These are phyloP conservation scores for Colletotrichum abscissum DNA, from an alignment of 2,329 filamentous ascomycete genomes.

Conservation along the genomic window DNA sequence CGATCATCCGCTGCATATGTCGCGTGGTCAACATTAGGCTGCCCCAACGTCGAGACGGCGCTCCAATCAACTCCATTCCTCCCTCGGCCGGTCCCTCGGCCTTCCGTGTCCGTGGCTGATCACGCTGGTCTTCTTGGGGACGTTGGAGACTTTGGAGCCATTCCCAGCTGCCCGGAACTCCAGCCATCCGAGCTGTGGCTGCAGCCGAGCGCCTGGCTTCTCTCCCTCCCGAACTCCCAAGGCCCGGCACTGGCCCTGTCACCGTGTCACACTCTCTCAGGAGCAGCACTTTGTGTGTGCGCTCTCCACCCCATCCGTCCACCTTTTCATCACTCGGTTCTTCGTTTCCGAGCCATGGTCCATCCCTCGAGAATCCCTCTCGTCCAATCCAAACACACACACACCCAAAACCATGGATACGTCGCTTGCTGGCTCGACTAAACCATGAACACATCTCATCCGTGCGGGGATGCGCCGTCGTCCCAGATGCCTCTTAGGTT, in stretches of 20 bases:
- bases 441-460: conserved; percentile 22
- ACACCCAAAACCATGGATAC: no score
- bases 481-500: conserved; percentile 1
- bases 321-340: conserved; percentile 10
- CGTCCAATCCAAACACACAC: conserved; percentile 7
- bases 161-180: conserved; percentile 35
- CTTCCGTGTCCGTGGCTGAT: conserved; percentile 34
- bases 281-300: neutral
- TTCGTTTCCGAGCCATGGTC: conserved; percentile 27
- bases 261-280: neutral
- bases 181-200: conserved; percentile 35
- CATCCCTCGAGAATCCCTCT: conserved; percentile 6
- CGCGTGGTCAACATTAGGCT: conserved; percentile 7
- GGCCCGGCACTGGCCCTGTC: conserved; percentile 3
- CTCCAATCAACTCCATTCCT: neutral
- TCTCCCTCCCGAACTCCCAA: conserved; percentile 26
- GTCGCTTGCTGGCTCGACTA: conserved; percentile 1
- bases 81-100: conserved; percentile 23
- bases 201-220: conserved; percentile 35
- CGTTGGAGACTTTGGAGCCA: neutral
- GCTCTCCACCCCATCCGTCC: conserved; percentile 21
- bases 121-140: conserved; percentile 13
- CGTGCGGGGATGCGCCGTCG: conserved; percentile 27
- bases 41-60: neutral
- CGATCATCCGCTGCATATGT: neutral